phyloP scores from a whole-genome alignment of 2,329 filamentous ascomycete genomes.

The Scolecobasidium constrictum region DNA sequence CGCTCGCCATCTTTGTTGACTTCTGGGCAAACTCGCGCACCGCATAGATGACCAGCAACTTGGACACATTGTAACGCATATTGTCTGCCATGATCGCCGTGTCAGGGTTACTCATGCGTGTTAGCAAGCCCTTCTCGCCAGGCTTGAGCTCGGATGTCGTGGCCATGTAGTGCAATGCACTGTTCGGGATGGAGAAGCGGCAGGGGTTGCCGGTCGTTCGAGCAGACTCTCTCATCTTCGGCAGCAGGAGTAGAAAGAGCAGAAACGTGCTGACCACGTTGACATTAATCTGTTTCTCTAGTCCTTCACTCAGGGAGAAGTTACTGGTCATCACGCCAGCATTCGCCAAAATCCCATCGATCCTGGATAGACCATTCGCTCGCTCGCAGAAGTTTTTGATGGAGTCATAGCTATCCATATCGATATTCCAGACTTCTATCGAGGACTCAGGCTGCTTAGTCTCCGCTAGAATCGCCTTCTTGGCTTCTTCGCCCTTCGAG shows the following conservation, averaged over 20 bases:
- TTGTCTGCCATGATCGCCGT: constrained; percentile 11
- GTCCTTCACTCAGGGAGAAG: constrained; percentile 5
- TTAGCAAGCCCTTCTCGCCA: too few relatives aligned
- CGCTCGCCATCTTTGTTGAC: too few relatives aligned
- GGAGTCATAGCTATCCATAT: constrained; percentile 28
- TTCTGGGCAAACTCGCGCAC: neutral
- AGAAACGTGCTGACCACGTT: constrained; percentile 11
- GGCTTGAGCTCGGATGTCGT: constrained; percentile 8
- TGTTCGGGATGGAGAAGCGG: constrained; percentile 12
- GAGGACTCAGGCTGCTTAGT: constrained; percentile 18
- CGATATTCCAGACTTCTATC: constrained; percentile 36
- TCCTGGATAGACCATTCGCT: constrained; percentile 18
- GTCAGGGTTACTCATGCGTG: too few relatives aligned
- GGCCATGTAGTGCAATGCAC: constrained; percentile 12
- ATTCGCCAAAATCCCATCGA: constrained; percentile 29
- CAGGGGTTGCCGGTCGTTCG: constrained; percentile 4
- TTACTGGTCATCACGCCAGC: constrained; percentile 18
- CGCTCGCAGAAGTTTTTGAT: constrained; percentile 25
- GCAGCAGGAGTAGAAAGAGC: constrained; percentile 9
- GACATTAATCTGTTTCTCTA: constrained; percentile 8
- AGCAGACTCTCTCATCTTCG: constrained; percentile 9
- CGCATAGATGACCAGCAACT: too few relatives aligned
- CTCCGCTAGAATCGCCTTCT: constrained; percentile 27
- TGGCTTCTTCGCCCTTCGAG: constrained; percentile 34
- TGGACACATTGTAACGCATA: constrained; percentile 18